phyloP scores from a whole-genome alignment of 805 yeast species.

The Lipomyces sp. region DNA sequence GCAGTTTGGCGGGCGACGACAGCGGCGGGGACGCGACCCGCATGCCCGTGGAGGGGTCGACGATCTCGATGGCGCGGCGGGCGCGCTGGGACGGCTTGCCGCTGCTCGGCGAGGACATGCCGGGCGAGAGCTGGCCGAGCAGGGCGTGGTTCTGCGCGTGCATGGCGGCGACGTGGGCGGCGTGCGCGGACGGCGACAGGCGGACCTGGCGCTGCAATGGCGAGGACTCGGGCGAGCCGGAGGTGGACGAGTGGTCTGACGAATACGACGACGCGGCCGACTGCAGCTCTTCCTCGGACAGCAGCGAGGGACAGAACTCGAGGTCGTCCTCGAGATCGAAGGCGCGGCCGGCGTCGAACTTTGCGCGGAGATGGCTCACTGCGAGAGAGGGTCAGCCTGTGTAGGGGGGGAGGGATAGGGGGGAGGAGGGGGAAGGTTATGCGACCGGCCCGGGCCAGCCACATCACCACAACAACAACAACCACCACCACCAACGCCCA shows the following conservation, averaged over 20 bases:
- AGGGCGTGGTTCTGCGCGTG: background rate
- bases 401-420: background rate
- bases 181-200: conserved; percentile 8
- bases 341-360: conserved; percentile 60
- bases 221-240: conserved; percentile 31
- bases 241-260: conserved; percentile 28
- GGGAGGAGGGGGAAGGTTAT: background rate
- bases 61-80: conserved; percentile 44
- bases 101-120: conserved; percentile 14
- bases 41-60: conserved; percentile 54
- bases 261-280: conserved; percentile 18
- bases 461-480: no score
- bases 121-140: conserved; percentile 24
- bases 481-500: no score
- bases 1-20: conserved; percentile 21
- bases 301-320: conserved; percentile 58
- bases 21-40: conserved; percentile 46
- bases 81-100: conserved; percentile 15
- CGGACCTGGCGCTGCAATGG: conserved; percentile 27
- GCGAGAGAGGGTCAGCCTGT: background rate
- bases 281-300: conserved; percentile 31
- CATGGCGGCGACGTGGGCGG: background rate
- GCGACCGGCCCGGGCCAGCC: no score
- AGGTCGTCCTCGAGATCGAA: conserved; percentile 69
- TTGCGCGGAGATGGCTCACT: conserved; percentile 32